Base-by-base conservation (phyloP, 805 yeast genomes). In the Starmerella bombicola region DNA sequence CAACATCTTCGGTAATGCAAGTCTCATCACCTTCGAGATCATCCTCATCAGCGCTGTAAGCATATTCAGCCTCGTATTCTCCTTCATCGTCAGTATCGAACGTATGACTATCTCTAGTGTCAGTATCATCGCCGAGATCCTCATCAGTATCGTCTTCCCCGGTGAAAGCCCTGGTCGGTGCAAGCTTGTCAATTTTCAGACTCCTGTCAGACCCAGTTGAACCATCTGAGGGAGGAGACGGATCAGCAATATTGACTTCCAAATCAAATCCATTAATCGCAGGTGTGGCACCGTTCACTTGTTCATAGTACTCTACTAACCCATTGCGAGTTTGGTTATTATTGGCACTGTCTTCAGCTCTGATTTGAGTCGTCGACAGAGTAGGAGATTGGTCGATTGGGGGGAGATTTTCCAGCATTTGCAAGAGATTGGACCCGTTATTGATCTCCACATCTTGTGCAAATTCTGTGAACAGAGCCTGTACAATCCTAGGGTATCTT, bases 1-100 rank as follows among this genome's bases (percentile, higher is more conserved):
- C 15, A 9, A 29, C 15, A 17, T 29, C 32, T 13, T 13, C 28
- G 9, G 9, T 13, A 24, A 24, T 24, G 18, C 15, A 9, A 16
- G 32, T 10, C 9, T 29, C 61, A 3, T 57, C 54, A 15, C 43
- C 47, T n/a, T 53, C 60, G 9, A 56, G 58, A n/a, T 53, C 59
- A 15, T 53, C 60, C 9, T 57, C 59, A n/a, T 54, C 59, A 5
- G 56, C 58, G 13, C 53, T 58, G 31, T 56, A 55, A 13, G 55
- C 56, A 25, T 55, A 53, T 2, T 50, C 56, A 28, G 59, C 30
- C 9, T 15, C 57, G 18, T 57, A 62, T 35, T 57, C 56, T 25
- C 55, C 55, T 10, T 19, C 37, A 19, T 41, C 39, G 16, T 12
- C 4, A 25, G 15, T 10, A 23, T 33, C 45, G 13, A 30, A 13